Evolutionary conservation across 164 flowering plant species (phyloP).

Genomic region (Aristolochia contorta): DNA sequence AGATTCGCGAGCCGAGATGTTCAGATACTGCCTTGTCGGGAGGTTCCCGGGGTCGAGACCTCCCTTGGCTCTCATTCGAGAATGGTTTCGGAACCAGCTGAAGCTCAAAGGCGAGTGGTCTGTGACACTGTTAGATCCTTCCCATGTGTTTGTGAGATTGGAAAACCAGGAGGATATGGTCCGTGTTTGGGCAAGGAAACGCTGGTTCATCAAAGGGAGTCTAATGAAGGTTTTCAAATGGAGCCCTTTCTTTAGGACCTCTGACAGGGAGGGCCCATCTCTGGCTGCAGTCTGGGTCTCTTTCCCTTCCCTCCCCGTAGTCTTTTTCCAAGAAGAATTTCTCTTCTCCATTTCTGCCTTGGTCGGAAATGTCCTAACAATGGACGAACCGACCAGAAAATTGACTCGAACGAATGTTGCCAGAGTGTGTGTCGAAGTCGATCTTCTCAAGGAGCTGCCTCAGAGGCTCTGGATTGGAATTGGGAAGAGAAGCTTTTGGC

Average conservation of each 20-base stretch:
- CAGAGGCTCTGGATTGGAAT: background rate
- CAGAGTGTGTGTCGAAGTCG: background rate
- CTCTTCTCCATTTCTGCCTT: background rate
- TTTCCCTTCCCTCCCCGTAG: background rate
- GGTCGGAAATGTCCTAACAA: background rate
- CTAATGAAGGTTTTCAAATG: background rate
- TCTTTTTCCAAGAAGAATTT: background rate
- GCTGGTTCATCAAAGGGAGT: background rate
- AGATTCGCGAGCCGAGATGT: background rate
- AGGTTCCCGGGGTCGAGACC: background rate
- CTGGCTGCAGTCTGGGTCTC: background rate
- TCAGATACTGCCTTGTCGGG: background rate
- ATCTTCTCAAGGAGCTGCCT: background rate
- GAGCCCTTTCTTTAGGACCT: background rate
- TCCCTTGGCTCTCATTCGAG: background rate
- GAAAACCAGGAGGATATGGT: background rate
- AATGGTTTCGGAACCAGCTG: background rate
- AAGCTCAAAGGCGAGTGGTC: background rate
- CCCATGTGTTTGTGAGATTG: background rate
- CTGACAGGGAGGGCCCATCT: conserved; percentile 1
- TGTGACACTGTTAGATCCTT: background rate
- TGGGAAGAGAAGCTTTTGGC: background rate
- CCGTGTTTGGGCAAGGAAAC: background rate
- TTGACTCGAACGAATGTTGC: background rate
- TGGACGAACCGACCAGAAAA: background rate